These are phyloP conservation scores for Dactylonectria estremocensis DNA, from an alignment of 2,329 filamentous ascomycete species.

Conservation along the genomic window DNA sequence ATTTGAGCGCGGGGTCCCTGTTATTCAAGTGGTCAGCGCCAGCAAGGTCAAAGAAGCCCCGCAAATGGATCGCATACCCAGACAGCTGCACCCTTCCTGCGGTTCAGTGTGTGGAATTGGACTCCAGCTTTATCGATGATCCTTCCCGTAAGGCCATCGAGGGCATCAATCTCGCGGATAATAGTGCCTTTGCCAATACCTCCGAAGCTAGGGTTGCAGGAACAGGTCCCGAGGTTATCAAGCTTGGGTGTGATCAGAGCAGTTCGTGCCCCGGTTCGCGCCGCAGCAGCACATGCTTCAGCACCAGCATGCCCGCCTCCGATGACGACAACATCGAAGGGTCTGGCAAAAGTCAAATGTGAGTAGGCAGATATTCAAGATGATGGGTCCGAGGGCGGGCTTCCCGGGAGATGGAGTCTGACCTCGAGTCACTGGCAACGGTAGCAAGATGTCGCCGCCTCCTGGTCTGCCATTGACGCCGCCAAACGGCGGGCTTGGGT, in stretches of 20 bases:
- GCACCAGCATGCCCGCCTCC: slow-evolving; percentile 96
- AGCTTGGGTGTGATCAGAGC: slow-evolving; percentile 90
- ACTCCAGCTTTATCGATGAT: slow-evolving; percentile 95
- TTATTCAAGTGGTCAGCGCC: slow-evolving; percentile 5
- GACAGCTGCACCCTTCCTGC: slow-evolving; percentile 92
- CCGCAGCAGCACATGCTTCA: slow-evolving; percentile 93
- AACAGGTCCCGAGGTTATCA: slow-evolving; percentile 93
- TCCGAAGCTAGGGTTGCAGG: slow-evolving; percentile 96
- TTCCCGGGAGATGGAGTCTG: slow-evolving; percentile 21
- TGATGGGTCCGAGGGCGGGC: not conserved
- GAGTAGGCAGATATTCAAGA: slow-evolving; percentile 12
- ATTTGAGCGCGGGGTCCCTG: slow-evolving; percentile 94
- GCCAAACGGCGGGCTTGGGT: slow-evolving; percentile 40
- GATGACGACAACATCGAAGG: slow-evolving; percentile 94
- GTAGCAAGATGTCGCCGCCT: slow-evolving; percentile 50
- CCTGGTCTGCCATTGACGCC: slow-evolving; percentile 34
- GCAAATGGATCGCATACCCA: slow-evolving; percentile 70
- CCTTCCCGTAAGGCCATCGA: slow-evolving; percentile 90
- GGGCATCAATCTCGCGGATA: slow-evolving; percentile 92
- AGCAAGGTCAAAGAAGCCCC: slow-evolving; percentile 11
- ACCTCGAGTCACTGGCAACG: slow-evolving; percentile 51
- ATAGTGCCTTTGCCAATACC: slow-evolving; percentile 99
- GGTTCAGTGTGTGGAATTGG: slow-evolving; percentile 93
- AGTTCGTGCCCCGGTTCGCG: slow-evolving; percentile 88
- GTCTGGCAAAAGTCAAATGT: slow-evolving; percentile 59